Evolutionary conservation across 352 stramenopile genomes (phyloP), one percentile per base, ranked within the genome.

Genomic region (Salisapilia sapeloensis): DNA sequence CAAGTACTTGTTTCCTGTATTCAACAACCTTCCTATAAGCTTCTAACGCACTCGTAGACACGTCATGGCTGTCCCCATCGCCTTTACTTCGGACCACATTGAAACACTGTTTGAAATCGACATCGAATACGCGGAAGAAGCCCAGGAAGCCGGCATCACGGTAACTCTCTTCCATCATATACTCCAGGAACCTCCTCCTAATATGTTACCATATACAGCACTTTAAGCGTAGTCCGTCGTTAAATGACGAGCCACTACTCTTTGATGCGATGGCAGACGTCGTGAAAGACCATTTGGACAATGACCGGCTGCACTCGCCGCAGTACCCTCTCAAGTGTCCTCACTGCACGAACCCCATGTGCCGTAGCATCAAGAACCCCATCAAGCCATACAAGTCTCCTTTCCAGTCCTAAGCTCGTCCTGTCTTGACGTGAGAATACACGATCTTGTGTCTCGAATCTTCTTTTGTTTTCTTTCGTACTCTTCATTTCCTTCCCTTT

Each of bases 101-200:
- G 94, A 99, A 56, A 99, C 95, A 22, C 74, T 99, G 26, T 97
- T 98, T 57, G 95, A 99, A 59, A 98, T 99, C 50, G 95, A 98
- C 66, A 95, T 98, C 44, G 95, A 99, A 60, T 99, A 99, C 56
- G 69, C 77, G 18, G 90, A 99, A 46, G 65, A 98, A 26, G 95
- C 95, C 8, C 40, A 96, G 29, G 83, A 96, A 34, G 82, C 66
- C 41, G 94, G 94, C 31, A 96, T 98, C 41, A 75, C 60, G 33
- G 85, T 79, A 30, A 25, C 53, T 58, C 6, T 10, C 28, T 43
- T 38, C 10, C 15, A 13, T 13, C n/a, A n/a, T 19, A 11, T 29
- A 25, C 12, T 25, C 2, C 16, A 11, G 6, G 13, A 24, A 12
- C 4, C 24, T n/a, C 20, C 9, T 11, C 2, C 24, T 28, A 14